These are phyloP conservation scores for Tetrapisispora namnaoensis DNA, from an alignment of 805 yeast genomes.

Conservation along the genomic window DNA sequence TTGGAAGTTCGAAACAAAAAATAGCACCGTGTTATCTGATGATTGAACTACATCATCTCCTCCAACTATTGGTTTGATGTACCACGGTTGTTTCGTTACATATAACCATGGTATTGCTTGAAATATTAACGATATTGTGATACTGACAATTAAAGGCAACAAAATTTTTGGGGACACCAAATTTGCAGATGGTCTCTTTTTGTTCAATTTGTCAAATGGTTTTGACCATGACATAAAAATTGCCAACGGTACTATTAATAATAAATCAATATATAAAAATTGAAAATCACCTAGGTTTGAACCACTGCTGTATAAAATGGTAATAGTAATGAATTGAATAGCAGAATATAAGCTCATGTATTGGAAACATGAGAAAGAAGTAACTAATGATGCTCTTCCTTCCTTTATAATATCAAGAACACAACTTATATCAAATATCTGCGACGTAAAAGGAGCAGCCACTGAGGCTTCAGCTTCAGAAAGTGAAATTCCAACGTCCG, in stretches of 20 bases:
- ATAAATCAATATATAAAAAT: conserved; percentile 85
- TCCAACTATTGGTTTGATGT: conserved; percentile 68
- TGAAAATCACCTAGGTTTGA: conserved; percentile 95
- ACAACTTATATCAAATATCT: conserved; percentile 84
- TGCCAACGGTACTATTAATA: conserved; percentile 87
- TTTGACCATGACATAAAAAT: conserved; percentile 96
- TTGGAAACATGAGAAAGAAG: conserved; percentile 94
- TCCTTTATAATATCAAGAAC: conserved; percentile 85
- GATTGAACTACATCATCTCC: conserved; percentile 73
- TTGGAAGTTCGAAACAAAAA: conserved; percentile 76
- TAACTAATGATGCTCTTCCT: conserved; percentile 90
- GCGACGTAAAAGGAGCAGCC: conserved; percentile 95
- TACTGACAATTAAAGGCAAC: conserved; percentile 72
- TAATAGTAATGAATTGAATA: conserved; percentile 83
- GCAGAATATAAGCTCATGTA: conserved; percentile 97
- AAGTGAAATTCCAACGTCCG: conserved; percentile 91
- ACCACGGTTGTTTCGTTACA: conserved; percentile 61
- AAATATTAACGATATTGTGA: conserved; percentile 49
- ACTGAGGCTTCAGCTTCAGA: conserved; percentile 98
- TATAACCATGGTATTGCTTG: conserved; percentile 61
- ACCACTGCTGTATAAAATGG: conserved; percentile 77
- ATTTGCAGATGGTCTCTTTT: conserved; percentile 88
- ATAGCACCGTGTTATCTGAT: conserved; percentile 82
- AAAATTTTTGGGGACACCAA: conserved; percentile 81
- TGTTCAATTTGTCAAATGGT: conserved; percentile 50